Percentiles rank a stretch among this genome's conserved stretches.
phyloP scores from a whole-genome alignment of 495 filamentous ascomycete genomes.

The Trichoderma parareesei region DNA sequence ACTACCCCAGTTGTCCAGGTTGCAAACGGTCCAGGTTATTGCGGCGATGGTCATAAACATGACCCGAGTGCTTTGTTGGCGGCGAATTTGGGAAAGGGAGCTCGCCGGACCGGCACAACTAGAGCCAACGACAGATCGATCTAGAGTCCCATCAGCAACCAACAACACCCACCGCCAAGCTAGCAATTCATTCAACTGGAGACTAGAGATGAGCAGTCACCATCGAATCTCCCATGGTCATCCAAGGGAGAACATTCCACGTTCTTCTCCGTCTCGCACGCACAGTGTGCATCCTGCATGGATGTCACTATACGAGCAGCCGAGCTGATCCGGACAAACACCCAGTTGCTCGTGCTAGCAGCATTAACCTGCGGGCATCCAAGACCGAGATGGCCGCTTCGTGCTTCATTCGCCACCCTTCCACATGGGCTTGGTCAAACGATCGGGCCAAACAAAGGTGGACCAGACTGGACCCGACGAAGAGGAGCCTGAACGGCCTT shows the following conservation, averaged over 20 bases:
- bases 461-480: background rate
- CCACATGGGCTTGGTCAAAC: background rate
- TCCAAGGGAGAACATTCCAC: background rate
- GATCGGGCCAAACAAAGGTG: background rate
- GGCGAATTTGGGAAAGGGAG: background rate
- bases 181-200: background rate
- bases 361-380: background rate
- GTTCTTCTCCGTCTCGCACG: background rate
- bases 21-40: background rate
- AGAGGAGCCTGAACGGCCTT: background rate
- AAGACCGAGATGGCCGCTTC: background rate
- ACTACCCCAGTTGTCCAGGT: background rate
- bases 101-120: background rate
- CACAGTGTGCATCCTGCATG: background rate
- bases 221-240: background rate
- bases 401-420: background rate
- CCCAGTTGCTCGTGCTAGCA: background rate
- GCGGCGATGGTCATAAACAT: background rate
- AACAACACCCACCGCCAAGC: background rate
- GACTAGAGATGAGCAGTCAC: background rate
- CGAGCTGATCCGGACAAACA: background rate
- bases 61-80: background rate
- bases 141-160: background rate
- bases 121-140: background rate
- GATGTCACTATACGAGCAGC: background rate